Base-by-base conservation (phyloP, 2,329 filamentous ascomycete genomes). In the Incumbomyces lentus region DNA sequence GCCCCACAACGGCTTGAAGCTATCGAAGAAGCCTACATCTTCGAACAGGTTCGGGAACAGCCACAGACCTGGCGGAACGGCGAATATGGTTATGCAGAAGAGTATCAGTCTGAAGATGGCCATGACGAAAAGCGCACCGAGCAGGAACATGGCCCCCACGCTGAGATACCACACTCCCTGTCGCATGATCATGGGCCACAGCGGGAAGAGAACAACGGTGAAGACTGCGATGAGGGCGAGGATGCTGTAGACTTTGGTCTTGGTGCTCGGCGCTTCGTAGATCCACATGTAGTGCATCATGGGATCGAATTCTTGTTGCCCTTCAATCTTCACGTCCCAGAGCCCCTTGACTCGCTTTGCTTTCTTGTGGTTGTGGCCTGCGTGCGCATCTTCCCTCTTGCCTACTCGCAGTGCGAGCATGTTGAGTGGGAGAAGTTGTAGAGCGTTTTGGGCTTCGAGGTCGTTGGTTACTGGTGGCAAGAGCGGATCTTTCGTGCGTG, bases 41-140 rank as follows among this genome's bases (percentile, higher is more conserved):
- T 98, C 92, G 72, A 95, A 98, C 16, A 98, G 71, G 62, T 98
- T 98, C 40, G 92, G 92, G 69, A 90, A 98, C 37, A 98, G 75
- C 92, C 92, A 98, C n/a, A 98, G 74, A 59, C 92, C 92, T 2
- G 92, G 92, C 2, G 89, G 72, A 1, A 79, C 74, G 13, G 76
- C 74, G 61, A 96, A 94, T 67, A 94, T 88, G 17, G 92, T 96
- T 63, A 94, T 68, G 62, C 86, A 83, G 72, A 98, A 98, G 22
- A 98, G 73, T 51, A 98, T 94, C 47, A 96, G 76, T 50, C 92
- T 82, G 77, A 98, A 88, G 61, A 98, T 94, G 5, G 90, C 85
- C 92, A 98, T 96, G 61, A 81, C 79, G 67, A 98, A 96, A 79
- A 98, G 98, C 41, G 95, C 70, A 47, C 86, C 92, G 38, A 98